Base-by-base conservation (phyloP, 225 moss, liverwort and hornwort genomes). In the Pseudisothecium myosuroides region DNA sequence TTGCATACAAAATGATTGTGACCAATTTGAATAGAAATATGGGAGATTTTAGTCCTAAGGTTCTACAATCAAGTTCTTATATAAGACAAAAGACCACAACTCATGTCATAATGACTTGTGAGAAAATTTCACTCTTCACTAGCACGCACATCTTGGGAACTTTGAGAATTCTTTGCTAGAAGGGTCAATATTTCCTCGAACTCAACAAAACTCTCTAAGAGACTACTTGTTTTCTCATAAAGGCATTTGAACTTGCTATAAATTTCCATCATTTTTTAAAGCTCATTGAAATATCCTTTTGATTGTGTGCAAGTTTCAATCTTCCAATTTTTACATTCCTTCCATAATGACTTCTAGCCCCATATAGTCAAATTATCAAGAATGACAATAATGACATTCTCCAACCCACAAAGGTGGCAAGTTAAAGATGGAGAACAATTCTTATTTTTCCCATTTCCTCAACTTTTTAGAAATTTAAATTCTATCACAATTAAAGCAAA, bases 61-160 rank as follows among this genome's bases (percentile, higher is more conserved):
- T 56, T 79, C 24, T 78, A 16, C 0, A 79, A 4, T n/a, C 7
- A n/a, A n/a, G n/a, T n/a, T 79, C 79, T 79, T 11, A 11, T 1
- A 22, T 18, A 24, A 55, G 23, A 23, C 1, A 54, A 16, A 37
- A 26, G 78, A 6, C 26, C 24, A 26, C 0, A 16, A 0, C 0
- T 9, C 6, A 17, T 56, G 10, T n/a, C 4, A 10, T 1, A 1
- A 58, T 58, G 17, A 11, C 2, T 80, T 5, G 7, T 58, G 1
- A 2, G 8, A 16, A n/a, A 15, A 27, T 56, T 55, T 55, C 10
- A 54, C 24, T 78, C n/a, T 54, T 77, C 23, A 14, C 37, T 55
- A 10, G 15, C 37, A 32, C 7, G 3, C 13, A 55, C 37, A 54
- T 34, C 5, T 54, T 14, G 3, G 2, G 6, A 5, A 52, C 52